These are phyloP conservation scores for Naganishia albida DNA, from an alignment of 1,284 basidiomycete species.

Conservation along the genomic window DNA sequence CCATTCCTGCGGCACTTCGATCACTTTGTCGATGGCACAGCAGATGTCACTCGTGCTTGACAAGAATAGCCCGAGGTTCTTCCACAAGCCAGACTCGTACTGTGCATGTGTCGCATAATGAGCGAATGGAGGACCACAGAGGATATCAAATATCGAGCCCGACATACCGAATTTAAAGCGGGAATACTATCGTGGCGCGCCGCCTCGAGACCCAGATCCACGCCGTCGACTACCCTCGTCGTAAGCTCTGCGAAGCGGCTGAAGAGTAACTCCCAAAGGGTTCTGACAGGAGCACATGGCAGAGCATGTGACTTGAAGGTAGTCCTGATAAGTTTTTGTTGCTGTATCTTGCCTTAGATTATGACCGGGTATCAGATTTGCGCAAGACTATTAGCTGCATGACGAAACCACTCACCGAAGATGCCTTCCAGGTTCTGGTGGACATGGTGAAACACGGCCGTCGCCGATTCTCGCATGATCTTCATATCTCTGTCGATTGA, in stretches of 20 bases:
- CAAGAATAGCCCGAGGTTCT: constrained; percentile 79
- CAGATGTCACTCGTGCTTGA: constrained; percentile 73
- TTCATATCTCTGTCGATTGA: constrained; percentile 20
- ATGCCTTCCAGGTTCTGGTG: constrained; percentile 11
- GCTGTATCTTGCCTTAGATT: constrained; percentile 21
- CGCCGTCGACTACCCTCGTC: constrained; percentile 24
- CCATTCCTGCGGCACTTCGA: constrained; percentile 27
- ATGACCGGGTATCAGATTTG: neutral
- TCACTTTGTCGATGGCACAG: constrained; percentile 32
- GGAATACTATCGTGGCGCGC: constrained; percentile 22
- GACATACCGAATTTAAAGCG: constrained; percentile 18
- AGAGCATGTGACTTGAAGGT: constrained; percentile 11
- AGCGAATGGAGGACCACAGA: neutral
- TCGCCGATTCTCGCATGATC: constrained; percentile 15
- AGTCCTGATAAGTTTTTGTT: constrained; percentile 28
- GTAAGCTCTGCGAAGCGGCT: constrained; percentile 28
- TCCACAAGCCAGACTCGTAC: constrained; percentile 79
- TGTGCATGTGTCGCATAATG: constrained; percentile 41
- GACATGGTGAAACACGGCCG: constrained; percentile 11
- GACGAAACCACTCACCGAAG: constrained; percentile 10
- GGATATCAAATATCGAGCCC: too few species aligned
- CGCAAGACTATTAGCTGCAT: neutral
- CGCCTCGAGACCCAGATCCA: constrained; percentile 10
- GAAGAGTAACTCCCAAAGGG: constrained; percentile 30
- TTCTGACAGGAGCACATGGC: constrained; percentile 11